Conservation (phyloP, 1,284 basidiomycete genomes). For the Ustilago xerochloae region DNA sequence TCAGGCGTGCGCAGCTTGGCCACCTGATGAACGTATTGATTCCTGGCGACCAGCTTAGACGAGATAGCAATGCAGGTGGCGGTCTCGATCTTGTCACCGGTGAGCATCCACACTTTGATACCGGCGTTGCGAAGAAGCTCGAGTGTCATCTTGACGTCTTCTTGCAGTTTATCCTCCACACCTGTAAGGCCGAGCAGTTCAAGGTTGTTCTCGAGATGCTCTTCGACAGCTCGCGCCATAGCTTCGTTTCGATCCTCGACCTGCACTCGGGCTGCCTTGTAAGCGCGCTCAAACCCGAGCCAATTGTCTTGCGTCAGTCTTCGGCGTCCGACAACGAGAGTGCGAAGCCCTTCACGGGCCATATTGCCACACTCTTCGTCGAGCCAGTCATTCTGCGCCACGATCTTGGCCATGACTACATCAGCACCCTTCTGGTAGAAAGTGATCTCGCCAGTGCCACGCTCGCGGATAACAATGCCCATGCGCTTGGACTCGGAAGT, state of each 20-base stretch:
- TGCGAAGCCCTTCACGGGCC: constrained; percentile 94
- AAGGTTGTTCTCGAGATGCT: constrained; percentile 86
- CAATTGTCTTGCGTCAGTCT: constrained; percentile 79
- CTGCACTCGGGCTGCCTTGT: constrained; percentile 81
- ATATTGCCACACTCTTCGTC: constrained; percentile 99
- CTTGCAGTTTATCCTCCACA: constrained; percentile 98
- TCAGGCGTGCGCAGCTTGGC: constrained; percentile 86
- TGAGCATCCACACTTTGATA: constrained; percentile 99
- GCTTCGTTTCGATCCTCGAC: constrained; percentile 78
- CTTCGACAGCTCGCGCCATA: constrained; percentile 78
- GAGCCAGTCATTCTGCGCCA: constrained; percentile 97
- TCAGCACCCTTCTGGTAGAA: constrained; percentile 98
- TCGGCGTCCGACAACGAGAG: constrained; percentile 90
- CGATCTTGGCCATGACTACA: constrained; percentile 93
- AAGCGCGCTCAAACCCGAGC: constrained; percentile 78
- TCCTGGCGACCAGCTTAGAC: constrained; percentile 92
- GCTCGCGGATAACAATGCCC: constrained; percentile 93
- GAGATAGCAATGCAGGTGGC: constrained; percentile 98
- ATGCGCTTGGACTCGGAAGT: constrained; percentile 98
- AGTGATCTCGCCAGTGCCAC: constrained; percentile 78
- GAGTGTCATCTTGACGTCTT: constrained; percentile 92
- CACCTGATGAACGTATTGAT: constrained; percentile 97
- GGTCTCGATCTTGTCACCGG: constrained; percentile 99
- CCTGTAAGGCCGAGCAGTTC: constrained; percentile 94
- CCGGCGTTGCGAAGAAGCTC: constrained; percentile 95